phyloP scores from a whole-genome alignment of 2,329 filamentous ascomycete genomes.

The Didymella glomerata region DNA sequence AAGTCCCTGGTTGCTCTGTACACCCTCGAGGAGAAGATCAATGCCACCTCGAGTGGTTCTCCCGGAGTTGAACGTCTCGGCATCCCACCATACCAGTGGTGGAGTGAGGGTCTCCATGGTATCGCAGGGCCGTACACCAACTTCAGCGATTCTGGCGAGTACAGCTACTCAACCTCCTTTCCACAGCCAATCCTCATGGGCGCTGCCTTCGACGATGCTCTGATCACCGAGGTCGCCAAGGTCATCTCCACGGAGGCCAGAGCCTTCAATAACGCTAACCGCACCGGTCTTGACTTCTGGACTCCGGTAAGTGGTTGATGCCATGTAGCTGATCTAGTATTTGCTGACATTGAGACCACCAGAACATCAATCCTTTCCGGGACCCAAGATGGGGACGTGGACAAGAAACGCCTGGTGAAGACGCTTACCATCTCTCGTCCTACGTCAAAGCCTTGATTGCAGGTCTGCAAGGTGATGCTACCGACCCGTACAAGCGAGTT shows the following conservation, averaged over 20 bases:
- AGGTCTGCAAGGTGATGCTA: conserved; percentile 61
- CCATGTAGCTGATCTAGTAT: background rate
- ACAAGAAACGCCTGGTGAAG: conserved; percentile 66
- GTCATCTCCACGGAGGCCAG: conserved; percentile 69
- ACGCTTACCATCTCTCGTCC: conserved; percentile 60
- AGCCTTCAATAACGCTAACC: conserved; percentile 69
- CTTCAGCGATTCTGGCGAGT: conserved; percentile 64
- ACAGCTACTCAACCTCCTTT: conserved; percentile 70
- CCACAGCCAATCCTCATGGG: conserved; percentile 70
- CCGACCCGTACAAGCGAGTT: conserved; percentile 37
- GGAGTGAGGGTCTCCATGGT: conserved; percentile 70
- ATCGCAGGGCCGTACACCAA: conserved; percentile 66
- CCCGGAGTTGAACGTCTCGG: conserved; percentile 61
- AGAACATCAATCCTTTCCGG: conserved; percentile 71
- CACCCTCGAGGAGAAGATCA: conserved; percentile 57
- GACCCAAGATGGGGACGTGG: conserved; percentile 67
- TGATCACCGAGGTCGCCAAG: conserved; percentile 66
- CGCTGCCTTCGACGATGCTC: conserved; percentile 69
- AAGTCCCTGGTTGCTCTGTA: conserved; percentile 38
- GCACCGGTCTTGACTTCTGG: conserved; percentile 16
- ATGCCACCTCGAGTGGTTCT: conserved; percentile 59
- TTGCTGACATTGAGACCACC: background rate
- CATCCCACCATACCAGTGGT: conserved; percentile 62
- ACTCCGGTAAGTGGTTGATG: background rate
- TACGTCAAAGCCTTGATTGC: conserved; percentile 64